Evolutionary conservation across 768 basidiomycete species (phyloP), one percentile per base, ranked within the genome.

Genomic region (Naganishia randhawae): DNA sequence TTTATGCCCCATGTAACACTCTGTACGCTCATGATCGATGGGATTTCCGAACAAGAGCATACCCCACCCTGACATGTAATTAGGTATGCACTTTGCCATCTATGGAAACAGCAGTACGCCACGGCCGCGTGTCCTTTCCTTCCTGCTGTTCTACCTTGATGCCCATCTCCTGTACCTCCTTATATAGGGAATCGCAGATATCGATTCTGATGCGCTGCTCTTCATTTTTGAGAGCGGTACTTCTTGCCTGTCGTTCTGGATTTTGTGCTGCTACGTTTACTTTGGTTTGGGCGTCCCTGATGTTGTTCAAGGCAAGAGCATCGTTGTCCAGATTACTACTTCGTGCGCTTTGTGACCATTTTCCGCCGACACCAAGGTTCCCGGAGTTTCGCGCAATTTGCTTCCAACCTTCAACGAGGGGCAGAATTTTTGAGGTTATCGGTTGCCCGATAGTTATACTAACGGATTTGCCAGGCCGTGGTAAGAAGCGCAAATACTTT

Each of bases 381-480:
- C 73, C 74, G 3, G 54, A 19, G 32, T 71, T 67, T 27, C 63
- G 45, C 35, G 77, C 71, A 25, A 75, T 11, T 22, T 68, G 69
- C n/a, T 72, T 65, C 78, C 78, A 80, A 31, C 71, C 55, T 31
- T 76, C 71, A 10, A 80, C 75, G 5, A 80, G 65, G 14, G 78
- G 78, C 31, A 72, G 54, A 35, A 80, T 74, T 22, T 62, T 68
- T 1, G 54, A 33, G 4, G 77, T 82, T 54, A 94, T 81, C 1
- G 92, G 91, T 45, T 86, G 80, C 25, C 93, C 94, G 73, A 95
- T 89, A 0, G 89, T 87, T 63, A 97, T 84, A 72, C 86, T 86
- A 39, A 96, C 83, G 39, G 81, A 81, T 14, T 78, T 85, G 81
- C 70, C 90, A 83, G 35, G 83, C 77, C 69, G 85, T 83, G 45